Percentiles rank a stretch among this genome's conserved stretches.
Evolutionary conservation across 2,329 filamentous ascomycete species (phyloP).

Genomic region (Diaporthe destruens): DNA sequence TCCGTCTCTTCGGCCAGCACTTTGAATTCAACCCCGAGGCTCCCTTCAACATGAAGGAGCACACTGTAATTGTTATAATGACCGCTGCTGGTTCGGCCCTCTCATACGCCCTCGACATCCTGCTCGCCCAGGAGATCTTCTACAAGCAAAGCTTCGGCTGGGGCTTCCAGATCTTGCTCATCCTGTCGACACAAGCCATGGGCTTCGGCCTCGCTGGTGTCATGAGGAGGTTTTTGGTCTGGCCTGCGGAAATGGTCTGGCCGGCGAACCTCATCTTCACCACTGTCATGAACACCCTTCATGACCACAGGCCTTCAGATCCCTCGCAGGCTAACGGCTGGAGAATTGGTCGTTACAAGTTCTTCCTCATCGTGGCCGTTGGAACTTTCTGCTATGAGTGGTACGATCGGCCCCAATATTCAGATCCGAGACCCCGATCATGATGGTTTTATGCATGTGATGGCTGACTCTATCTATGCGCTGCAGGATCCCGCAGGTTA

Average conservation of each 20-base stretch:
- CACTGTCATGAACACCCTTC: constrained; percentile 73
- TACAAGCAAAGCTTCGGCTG: constrained; percentile 67
- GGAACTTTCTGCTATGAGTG: constrained; percentile 58
- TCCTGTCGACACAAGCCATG: constrained; percentile 71
- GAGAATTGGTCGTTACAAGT: constrained; percentile 68
- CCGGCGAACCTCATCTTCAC: constrained; percentile 69
- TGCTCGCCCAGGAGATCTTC: constrained; percentile 59
- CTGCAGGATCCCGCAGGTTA: constrained; percentile 48
- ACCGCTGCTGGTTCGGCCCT: constrained; percentile 53
- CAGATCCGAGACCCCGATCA: background rate
- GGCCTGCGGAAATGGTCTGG: constrained; percentile 75
- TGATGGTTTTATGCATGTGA: background rate
- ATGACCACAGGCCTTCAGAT: constrained; percentile 69
- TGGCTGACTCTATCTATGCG: background rate
- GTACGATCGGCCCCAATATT: background rate
- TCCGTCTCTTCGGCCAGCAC: constrained; percentile 50
- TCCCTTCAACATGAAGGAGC: constrained; percentile 61
- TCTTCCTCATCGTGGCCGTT: constrained; percentile 66
- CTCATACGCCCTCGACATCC: constrained; percentile 55
- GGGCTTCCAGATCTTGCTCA: constrained; percentile 70
- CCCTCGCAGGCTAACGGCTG: constrained; percentile 54
- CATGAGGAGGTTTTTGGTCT: constrained; percentile 69
- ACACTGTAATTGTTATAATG: constrained; percentile 63
- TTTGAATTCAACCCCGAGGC: constrained; percentile 54
- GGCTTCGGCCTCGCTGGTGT: constrained; percentile 74